These are phyloP conservation scores for Sanghuangporus weigelae DNA, from an alignment of 1,284 basidiomycete species.

Conservation along the genomic window DNA sequence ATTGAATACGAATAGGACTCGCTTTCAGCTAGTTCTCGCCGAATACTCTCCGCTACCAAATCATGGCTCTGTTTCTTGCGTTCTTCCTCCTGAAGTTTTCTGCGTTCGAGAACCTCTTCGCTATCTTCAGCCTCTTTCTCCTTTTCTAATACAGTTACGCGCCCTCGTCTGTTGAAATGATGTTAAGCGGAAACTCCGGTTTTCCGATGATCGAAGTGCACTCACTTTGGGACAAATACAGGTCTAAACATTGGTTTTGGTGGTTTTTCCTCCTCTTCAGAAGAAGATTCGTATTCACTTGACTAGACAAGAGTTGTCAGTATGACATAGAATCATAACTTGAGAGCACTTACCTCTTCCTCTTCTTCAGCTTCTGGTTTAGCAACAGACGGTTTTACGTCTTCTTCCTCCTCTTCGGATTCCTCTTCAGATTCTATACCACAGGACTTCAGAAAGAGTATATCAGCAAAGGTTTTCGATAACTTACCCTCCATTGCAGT, in stretches of 20 bases:
- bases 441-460: not conserved
- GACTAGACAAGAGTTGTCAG: conserved; percentile 40
- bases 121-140: conserved; percentile 63
- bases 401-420: conserved; percentile 42
- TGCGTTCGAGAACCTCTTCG: conserved; percentile 59
- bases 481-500: conserved; percentile 43
- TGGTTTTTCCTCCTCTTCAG: conserved; percentile 60
- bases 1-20: conserved; percentile 23
- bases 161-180: conserved; percentile 50
- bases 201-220: not conserved
- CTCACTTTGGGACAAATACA: conserved; percentile 87
- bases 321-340: conserved; percentile 19
- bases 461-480: not conserved
- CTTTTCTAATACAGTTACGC: conserved; percentile 60
- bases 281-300: conserved; percentile 72
- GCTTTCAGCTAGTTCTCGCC: conserved; percentile 81
- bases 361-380: conserved; percentile 22
- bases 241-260: conserved; percentile 69
- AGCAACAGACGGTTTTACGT: conserved; percentile 2
- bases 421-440: conserved; percentile 33
- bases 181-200: not conserved
- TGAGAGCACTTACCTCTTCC: conserved; percentile 30
- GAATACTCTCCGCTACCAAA: conserved; percentile 84
- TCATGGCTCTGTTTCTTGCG: conserved; percentile 77
- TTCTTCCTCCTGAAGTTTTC: conserved; percentile 67